phyloP scores from a whole-genome alignment of 345 rosid genomes.

The Gynandropsis gynandra region DNA sequence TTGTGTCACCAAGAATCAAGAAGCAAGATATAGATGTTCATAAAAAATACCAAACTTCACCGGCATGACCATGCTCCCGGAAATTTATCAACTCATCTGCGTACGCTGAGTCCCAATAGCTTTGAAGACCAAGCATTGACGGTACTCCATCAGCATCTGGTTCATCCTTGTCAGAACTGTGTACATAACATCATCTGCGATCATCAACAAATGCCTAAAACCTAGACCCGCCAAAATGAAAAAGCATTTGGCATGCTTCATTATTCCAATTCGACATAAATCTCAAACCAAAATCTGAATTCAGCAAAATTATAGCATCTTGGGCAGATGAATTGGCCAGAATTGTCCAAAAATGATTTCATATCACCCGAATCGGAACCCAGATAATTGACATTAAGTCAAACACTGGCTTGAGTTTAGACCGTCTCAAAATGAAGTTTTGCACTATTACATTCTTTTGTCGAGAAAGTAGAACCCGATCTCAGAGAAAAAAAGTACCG shows the following conservation, averaged over 20 bases:
- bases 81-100: constrained; percentile 83
- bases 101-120: constrained; percentile 94
- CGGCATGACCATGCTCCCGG: constrained; percentile 83
- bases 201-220: constrained; percentile 8
- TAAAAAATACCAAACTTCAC: constrained; percentile 78
- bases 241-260: constrained; percentile 1
- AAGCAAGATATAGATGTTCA: not conserved
- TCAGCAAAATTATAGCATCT: no score
- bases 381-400: no score
- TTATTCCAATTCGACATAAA: not conserved
- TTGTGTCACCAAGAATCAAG: not conserved
- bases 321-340: not conserved
- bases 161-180: constrained; percentile 93
- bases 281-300: not conserved
- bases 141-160: constrained; percentile 67
- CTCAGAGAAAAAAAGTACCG: not conserved
- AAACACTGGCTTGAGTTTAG: no score
- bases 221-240: not conserved
- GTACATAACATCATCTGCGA: constrained; percentile 8
- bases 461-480: not conserved
- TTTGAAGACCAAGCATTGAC: constrained; percentile 87
- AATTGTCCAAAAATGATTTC: not conserved
- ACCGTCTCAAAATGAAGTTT: not conserved
- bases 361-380: not conserved
- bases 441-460: not conserved